A percentile compares a stretch with the other conserved stretches of the same genome.
Conservation (phyloP, 2,329 filamentous ascomycete species). For the Phaeosphaeriaceae sp. region DNA sequence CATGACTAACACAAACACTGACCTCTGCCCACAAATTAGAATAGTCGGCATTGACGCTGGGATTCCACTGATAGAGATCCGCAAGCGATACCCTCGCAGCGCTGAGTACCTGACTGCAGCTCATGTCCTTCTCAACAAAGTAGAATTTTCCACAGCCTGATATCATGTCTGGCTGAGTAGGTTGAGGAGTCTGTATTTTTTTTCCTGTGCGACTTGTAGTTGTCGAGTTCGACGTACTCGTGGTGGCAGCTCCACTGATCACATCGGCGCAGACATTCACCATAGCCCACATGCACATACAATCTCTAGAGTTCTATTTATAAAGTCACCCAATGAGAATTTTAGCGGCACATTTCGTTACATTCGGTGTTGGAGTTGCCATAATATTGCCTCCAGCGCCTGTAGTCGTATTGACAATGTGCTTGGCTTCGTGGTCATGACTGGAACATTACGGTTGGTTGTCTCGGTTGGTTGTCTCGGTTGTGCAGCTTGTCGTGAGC, state of each 20-base stretch:
- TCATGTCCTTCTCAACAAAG: background rate
- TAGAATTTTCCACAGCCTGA: slow-evolving; percentile 12
- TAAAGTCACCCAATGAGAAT: too few relatives aligned
- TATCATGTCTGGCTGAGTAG: slow-evolving; percentile 10
- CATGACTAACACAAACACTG: slow-evolving; percentile 11
- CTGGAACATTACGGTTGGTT: too few relatives aligned
- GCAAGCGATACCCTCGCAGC: slow-evolving; percentile 7
- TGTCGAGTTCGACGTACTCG: background rate
- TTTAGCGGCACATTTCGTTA: too few relatives aligned
- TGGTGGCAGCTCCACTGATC: background rate
- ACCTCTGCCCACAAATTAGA: slow-evolving; percentile 9
- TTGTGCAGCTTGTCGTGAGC: background rate
- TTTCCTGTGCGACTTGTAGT: slow-evolving; percentile 1
- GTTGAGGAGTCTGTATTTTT: slow-evolving; percentile 3
- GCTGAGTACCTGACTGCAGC: slow-evolving; percentile 10
- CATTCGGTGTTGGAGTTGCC: too few relatives aligned
- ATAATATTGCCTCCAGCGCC: too few relatives aligned
- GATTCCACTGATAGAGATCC: slow-evolving; percentile 14
- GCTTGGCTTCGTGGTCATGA: too few relatives aligned
- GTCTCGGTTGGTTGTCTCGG: too few relatives aligned
- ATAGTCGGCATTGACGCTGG: slow-evolving; percentile 7
- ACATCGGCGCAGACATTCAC: slow-evolving; percentile 2
- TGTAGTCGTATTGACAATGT: too few relatives aligned
- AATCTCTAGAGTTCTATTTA: background rate
- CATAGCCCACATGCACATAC: background rate